Evolutionary conservation across 352 stramenopile species (phyloP), one percentile per base, ranked within the genome.

Genomic region (Aphanomyces euteiches): DNA sequence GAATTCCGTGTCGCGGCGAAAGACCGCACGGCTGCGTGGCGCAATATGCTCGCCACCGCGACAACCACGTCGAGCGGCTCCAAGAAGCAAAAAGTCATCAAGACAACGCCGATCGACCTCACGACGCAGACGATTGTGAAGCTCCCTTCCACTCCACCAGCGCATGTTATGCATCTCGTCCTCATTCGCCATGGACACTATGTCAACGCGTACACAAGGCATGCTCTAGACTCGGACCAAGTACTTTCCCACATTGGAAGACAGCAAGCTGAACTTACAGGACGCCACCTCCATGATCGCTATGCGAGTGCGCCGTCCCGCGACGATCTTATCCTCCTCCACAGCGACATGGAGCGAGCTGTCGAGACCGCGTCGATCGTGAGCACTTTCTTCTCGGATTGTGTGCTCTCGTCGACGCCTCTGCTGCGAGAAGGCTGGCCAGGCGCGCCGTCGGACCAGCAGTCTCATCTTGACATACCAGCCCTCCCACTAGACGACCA

Each of bases 101-200:
- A 61, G 28, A 58, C 57, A 17, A 12, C 56, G 10, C 19, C 40
- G 1, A 39, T 19, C 28, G 28, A 28, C 28, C 28, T 28, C 28
- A 28, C 0, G 28, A 28, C 28, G 28, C 28, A 28, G 28, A 28
- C 28, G 28, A 19, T 69, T 28, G 63, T 69, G 7, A 61, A 41
- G 28, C 28, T 61, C 7, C 40, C 64, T n/a, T 72, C 82, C 1
- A 77, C 79, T 21, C 54, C 54, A 37, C 78, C 78, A 34, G 81
- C 85, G 19, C 80, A 82, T 58, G 89, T 79, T 39, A 87, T 86
- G 19, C 84, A 93, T 72, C 78, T 94, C 38, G 82, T 94, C 41
- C 66, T 94, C 21, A 74, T 92, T 8, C 86, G 86, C 38, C 86
- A 94, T 59, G 86, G 86, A 10, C 86, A 94, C 59, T 94, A 94